phyloP scores from a whole-genome alignment of 2,329 filamentous ascomycete genomes.

The Exophiala xenobiotica region DNA sequence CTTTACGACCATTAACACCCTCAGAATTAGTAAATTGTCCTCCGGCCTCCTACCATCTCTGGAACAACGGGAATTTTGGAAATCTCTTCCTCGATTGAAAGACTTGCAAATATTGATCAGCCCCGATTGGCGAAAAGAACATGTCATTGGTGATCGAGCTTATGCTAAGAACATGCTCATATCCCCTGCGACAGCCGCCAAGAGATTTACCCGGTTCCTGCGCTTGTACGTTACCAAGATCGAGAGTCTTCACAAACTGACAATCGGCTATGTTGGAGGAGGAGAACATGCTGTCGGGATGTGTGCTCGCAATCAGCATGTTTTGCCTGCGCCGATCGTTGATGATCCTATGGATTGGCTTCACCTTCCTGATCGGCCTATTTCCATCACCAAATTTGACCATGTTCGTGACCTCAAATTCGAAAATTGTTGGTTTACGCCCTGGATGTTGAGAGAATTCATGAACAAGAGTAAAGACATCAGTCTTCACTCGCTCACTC shows the following conservation, averaged over 20 bases:
- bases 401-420: slow-evolving; percentile 60
- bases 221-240: slow-evolving; percentile 50
- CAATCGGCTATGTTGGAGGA: slow-evolving; percentile 66
- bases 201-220: slow-evolving; percentile 55
- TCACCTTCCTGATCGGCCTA: slow-evolving; percentile 6
- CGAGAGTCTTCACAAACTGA: slow-evolving; percentile 56
- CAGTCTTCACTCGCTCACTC: slow-evolving; percentile 53
- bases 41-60: slow-evolving; percentile 60
- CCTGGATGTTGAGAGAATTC: slow-evolving; percentile 56
- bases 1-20: slow-evolving; percentile 56
- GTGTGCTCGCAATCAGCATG: slow-evolving; percentile 60
- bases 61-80: slow-evolving; percentile 61
- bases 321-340: slow-evolving; percentile 58
- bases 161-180: slow-evolving; percentile 51
- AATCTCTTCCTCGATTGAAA: slow-evolving; percentile 53
- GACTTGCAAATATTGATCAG: slow-evolving; percentile 61
- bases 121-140: slow-evolving; percentile 62
- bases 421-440: slow-evolving; percentile 68
- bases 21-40: slow-evolving; percentile 65
- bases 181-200: slow-evolving; percentile 53
- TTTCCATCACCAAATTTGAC: slow-evolving; percentile 53
- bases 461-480: slow-evolving; percentile 49
- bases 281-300: slow-evolving; percentile 65
- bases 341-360: slow-evolving; percentile 22
- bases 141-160: slow-evolving; percentile 54